phyloP scores from a whole-genome alignment of 495 filamentous ascomycete genomes.

The Aspergillus taichungensis region DNA sequence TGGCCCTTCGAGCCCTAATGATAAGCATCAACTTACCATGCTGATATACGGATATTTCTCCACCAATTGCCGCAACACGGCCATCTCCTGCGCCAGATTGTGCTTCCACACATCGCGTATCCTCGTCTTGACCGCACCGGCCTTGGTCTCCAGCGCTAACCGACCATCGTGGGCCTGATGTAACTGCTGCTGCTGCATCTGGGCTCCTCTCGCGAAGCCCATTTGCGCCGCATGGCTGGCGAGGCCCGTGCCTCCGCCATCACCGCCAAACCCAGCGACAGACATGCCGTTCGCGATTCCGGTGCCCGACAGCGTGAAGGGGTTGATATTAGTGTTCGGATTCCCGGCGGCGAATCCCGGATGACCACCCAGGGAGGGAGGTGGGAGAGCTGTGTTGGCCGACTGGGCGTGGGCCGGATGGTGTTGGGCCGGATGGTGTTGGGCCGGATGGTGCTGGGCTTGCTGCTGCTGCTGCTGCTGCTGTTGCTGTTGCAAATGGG shows the following conservation, averaged over 20 bases:
- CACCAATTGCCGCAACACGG: slow-evolving; percentile 63
- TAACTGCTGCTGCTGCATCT: slow-evolving; percentile 57
- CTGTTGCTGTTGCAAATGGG: slow-evolving; percentile 36
- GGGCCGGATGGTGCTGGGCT: slow-evolving; percentile 38
- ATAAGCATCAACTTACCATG: slow-evolving; percentile 69
- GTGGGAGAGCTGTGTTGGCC: slow-evolving; percentile 47
- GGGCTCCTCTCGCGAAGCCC: slow-evolving; percentile 71
- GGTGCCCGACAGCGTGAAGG: slow-evolving; percentile 51
- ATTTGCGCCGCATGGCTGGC: slow-evolving; percentile 85
- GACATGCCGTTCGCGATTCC: slow-evolving; percentile 45
- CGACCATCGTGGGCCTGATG: slow-evolving; percentile 45
- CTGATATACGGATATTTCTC: slow-evolving; percentile 90
- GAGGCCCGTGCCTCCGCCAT: slow-evolving; percentile 68
- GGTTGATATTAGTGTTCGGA: slow-evolving; percentile 57
- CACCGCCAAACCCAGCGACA: slow-evolving; percentile 48
- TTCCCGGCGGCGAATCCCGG: slow-evolving; percentile 50
- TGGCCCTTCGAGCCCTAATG: too few relatives aligned
- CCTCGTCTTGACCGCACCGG: slow-evolving; percentile 50
- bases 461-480: slow-evolving; percentile 43
- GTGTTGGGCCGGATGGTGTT: slow-evolving; percentile 46
- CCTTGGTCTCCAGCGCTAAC: slow-evolving; percentile 33
- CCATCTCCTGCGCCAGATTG: slow-evolving; percentile 88
- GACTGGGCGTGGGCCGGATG: slow-evolving; percentile 43
- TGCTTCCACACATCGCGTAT: slow-evolving; percentile 94
- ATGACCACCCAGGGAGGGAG: slow-evolving; percentile 49